Conservation (phyloP, 23 red algal species). For the Gracilaria caudata region DNA sequence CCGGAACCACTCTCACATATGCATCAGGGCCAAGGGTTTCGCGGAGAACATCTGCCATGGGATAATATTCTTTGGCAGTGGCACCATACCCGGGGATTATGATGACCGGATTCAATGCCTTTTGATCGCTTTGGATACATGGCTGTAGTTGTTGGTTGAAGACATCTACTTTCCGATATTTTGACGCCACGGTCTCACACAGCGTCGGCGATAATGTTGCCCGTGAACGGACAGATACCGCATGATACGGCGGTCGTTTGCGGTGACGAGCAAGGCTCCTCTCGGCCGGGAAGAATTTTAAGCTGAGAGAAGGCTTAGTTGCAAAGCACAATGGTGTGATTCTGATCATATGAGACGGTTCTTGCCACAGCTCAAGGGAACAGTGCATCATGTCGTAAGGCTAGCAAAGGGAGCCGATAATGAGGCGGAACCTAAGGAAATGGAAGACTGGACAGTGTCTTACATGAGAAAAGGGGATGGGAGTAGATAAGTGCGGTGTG, state of each 20-base stretch:
- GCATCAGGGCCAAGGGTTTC: conserved; percentile 3
- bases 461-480: no score
- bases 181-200: background rate
- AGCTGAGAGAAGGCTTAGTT: background rate
- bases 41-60: conserved; percentile 50
- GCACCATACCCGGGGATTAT: conserved; percentile 91
- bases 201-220: background rate
- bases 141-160: background rate
- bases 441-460: no score
- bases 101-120: conserved; percentile 47
- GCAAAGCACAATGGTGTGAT: background rate
- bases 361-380: no score
- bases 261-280: background rate
- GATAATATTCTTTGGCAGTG: conserved; percentile 36
- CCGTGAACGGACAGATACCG: background rate
- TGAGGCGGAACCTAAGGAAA: no score
- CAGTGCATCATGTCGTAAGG: no score
- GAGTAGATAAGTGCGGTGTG: no score
- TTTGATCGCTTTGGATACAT: no score
- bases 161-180: conserved; percentile 6
- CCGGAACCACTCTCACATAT: conserved; percentile 57
- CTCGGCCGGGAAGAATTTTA: background rate
- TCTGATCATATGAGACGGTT: background rate
- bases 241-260: background rate
- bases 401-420: no score